Evolutionary conservation across 1,139 yeast species (phyloP), one percentile per base, ranked within the genome.

Genomic region (Taiozyma sp.): DNA sequence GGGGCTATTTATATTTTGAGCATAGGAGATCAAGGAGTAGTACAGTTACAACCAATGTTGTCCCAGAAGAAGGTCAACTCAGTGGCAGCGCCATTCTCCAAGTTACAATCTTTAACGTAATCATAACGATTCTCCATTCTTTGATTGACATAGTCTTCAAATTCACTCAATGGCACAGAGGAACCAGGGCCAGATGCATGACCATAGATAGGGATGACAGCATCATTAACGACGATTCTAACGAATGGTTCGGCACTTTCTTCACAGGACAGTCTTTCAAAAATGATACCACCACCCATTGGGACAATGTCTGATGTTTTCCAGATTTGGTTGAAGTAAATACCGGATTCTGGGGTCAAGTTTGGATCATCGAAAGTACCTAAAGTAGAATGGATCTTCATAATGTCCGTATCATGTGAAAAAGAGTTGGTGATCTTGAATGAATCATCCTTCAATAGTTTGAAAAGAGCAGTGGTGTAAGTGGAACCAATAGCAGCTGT

Each of bases 181-280:
- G 70, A 78, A 0, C 83, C 84, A 0, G 85, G 84, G 4, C 86
- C 86, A 45, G 61, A 56, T 47, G 67, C 64, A 57, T 83, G 78
- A 28, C 60, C 63, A 16, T 71, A 70, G 32, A 80, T 64, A 0
- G 87, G 86, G 32, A 76, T 65, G 2, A 81, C 84, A 1, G 85
- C 81, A 55, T 79, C 84, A 62, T 81, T 82, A 44, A 80, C 69
- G 22, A 81, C 60, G 45, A 74, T 70, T 56, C 87, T 70, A 4
- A 81, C 75, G 57, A 32, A 54, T 8, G 50, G 47, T 8, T 41
- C 45, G 14, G 43, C 51, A 58, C 42, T 43, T 36, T 13, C 36
- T 36, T 43, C 43, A 30, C 81, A 78, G 22, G 62, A 63, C 56
- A 76, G 68, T 57, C 78, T 71, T 61, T 81, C 87, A 39, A 79